Evolutionary conservation across 2,329 filamentous ascomycete species (phyloP), one percentile per base, ranked within the genome.

Genomic region (Setomelanomma holmii): DNA sequence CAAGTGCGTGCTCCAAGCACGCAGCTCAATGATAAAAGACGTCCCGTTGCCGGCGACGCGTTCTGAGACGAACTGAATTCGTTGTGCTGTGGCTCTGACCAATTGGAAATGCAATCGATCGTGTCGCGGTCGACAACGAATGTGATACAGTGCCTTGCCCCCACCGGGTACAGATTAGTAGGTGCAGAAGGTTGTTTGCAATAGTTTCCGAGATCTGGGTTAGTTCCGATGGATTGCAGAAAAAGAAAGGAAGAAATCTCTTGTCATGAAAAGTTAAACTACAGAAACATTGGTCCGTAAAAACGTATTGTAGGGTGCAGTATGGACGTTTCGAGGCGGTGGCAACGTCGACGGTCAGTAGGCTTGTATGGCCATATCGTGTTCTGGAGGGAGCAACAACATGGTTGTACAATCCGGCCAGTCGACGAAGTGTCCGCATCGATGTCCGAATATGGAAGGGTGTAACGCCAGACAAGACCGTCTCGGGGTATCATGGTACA

Each of bases 1-100:
- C 68, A 56, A 70, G 56, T 51, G 51, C 58, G 59, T 55, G 58
- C 71, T 44, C 62, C 24, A 52, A 66, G 71, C 67, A 60, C 59
- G 43, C 36, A 36, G 49, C 58, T 62, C 59, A 63, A 74, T 72
- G 72, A 75, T 71, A 73, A 75, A 75, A 71, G 67, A 62, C 59
- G 63, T 61, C 56, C 45, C 49, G 22, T 56, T 55, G 39, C 53
- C 49, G 49, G 44, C 39, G 51, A 61, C 46, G 46, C 20, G 52
- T 57, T 56, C 56, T 55, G 17, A 21, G 10, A 24, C 42, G 38
- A 45, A 36, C 30, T 45, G 30, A n/a, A 23, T 36, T 20, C 39
- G 19, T 21, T 36, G 34, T 36, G n/a, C 14, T 11, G 6, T 36
- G 12, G 16, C 24, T 36, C n/a, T 16, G 14, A 36, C n/a, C 16